Evolutionary conservation across 2,329 filamentous ascomycete species (phyloP).

Genomic region (Apiospora aurea): DNA sequence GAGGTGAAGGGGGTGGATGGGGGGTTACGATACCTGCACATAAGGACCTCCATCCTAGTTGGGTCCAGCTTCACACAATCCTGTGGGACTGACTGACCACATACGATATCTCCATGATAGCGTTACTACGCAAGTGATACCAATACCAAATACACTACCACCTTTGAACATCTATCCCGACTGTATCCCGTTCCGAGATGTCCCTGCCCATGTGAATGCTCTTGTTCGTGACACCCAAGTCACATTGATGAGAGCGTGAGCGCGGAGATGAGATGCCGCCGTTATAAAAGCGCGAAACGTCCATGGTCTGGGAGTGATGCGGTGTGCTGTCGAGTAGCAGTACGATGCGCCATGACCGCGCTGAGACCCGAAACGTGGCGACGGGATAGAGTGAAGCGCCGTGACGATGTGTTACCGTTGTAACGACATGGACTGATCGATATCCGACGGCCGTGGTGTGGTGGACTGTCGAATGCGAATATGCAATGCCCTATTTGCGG

Average conservation of each 20-base stretch:
- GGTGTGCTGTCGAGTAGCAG: neutral
- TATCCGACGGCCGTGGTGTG: neutral
- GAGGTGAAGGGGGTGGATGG: neutral
- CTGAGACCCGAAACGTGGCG: too few species aligned
- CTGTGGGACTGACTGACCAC: neutral
- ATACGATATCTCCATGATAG: slow-evolving; percentile 10
- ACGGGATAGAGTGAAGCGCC: neutral
- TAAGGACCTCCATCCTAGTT: neutral
- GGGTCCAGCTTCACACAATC: neutral
- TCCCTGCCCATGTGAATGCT: neutral
- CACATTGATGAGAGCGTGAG: too few species aligned
- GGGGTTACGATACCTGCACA: neutral
- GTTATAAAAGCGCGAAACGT: neutral
- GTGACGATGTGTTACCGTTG: neutral
- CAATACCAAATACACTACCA: slow-evolving; percentile 7
- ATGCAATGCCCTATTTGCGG: neutral
- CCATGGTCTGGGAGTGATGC: neutral
- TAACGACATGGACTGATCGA: neutral
- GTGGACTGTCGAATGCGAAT: neutral
- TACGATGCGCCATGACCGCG: neutral
- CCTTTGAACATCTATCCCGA: neutral
- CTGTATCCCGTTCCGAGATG: neutral
- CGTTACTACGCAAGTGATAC: slow-evolving; percentile 19
- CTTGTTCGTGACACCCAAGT: neutral
- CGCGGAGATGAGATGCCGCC: neutral